phyloP scores from a whole-genome alignment of 768 basidiomycete species.

The Pilatotrama ljubarskyi region DNA sequence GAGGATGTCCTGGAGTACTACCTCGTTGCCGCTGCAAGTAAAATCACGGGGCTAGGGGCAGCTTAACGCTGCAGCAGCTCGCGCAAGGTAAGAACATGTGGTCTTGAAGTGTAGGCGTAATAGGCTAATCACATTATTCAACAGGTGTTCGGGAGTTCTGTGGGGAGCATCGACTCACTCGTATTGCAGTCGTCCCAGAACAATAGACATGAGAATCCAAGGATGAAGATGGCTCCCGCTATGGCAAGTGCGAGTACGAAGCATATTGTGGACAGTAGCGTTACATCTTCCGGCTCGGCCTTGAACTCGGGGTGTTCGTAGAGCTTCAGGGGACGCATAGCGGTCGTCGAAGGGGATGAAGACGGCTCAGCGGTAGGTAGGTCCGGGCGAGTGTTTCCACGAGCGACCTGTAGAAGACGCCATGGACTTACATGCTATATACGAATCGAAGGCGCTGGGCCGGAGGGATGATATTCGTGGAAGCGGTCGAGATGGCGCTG shows the following conservation, averaged over 20 bases:
- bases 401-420: background rate
- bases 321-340: constrained; percentile 22
- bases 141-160: background rate
- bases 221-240: constrained; percentile 26
- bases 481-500: background rate
- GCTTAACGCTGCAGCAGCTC: constrained; percentile 15
- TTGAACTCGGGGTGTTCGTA: constrained; percentile 27
- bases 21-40: background rate
- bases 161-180: constrained; percentile 13
- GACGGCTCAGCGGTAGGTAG: background rate
- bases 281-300: constrained; percentile 23
- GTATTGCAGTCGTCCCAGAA: constrained; percentile 27
- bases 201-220: constrained; percentile 24
- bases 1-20: too few species aligned
- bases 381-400: background rate
- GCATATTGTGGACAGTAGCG: constrained; percentile 30
- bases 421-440: background rate
- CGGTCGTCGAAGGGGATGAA: background rate
- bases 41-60: background rate
- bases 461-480: background rate
- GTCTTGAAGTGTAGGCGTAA: constrained; percentile 12
- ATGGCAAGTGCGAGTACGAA: constrained; percentile 26
- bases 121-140: constrained; percentile 7
- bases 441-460: background rate
- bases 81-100: constrained; percentile 17